Base-by-base conservation (phyloP, 371 early-diverging fungal genomes). In the Rhizoclosmatium hyalinum region DNA sequence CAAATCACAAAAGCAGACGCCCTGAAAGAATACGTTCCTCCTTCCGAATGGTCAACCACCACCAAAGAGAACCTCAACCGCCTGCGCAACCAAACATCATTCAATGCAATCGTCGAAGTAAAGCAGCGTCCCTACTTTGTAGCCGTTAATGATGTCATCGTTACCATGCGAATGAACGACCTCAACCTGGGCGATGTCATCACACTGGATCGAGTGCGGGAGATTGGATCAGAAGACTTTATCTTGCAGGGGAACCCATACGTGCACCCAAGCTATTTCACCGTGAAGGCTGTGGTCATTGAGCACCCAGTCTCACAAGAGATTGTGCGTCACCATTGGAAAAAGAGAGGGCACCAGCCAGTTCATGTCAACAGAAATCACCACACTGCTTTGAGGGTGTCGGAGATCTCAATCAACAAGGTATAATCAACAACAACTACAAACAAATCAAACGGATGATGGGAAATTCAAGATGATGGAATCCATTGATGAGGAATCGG, bases 91-190 rank as follows among this genome's bases (percentile, higher is more conserved):
- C 79, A 82, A 19, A 73, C 67, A 64, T 79, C 75, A 53, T 57
- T 50, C 12, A 55, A 56, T 80, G 97, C 97, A 14, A 92, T 95
- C 47, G 93, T 94, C 41, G 94, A 95, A 75, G 90, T 98, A 79
- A 92, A 94, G 60, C 92, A 91, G 67, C 91, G 95, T 44, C 95
- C 94, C 8, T 95, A 91, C 82, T 88, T 94, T 68, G 93, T 97
- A 39, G 91, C 94, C 44, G 84, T 91, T 75, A 91, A 94, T 81
- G 98, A 98, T 81, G 87, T 95, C 60, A 89, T 98, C 55, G 87
- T 96, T 50, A 89, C 94, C 50, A 90, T 93, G 80, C 86, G 93
- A 21, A 90, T 96, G 77, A 84, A 84, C 65, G 82, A 87, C 32
- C 65, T 85, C 53, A 84, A 88, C 46, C 84, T 96, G 0, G 98